These are phyloP conservation scores for Metschnikowia lochheadii DNA, from an alignment of 805 yeast species.

Conservation along the genomic window DNA sequence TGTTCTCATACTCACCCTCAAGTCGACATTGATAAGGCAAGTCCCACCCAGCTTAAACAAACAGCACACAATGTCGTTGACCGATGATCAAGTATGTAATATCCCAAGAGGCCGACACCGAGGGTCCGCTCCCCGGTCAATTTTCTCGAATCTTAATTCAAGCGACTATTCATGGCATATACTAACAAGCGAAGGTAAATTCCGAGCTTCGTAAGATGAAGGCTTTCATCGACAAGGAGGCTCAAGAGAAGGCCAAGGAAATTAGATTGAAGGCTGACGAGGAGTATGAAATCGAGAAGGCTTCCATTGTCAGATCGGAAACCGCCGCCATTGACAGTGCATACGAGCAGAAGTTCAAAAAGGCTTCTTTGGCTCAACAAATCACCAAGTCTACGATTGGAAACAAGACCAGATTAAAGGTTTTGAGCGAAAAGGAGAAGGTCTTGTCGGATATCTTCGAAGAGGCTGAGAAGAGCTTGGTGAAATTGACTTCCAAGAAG, in stretches of 20 bases:
- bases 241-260: constrained; percentile 97
- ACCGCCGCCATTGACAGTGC: constrained; percentile 79
- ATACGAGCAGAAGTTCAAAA: constrained; percentile 80
- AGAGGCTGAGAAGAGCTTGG: constrained; percentile 61
- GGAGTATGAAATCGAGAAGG: constrained; percentile 97
- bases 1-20: constrained; percentile 16
- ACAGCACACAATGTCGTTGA: constrained; percentile 24
- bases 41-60: constrained; percentile 6
- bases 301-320: constrained; percentile 89
- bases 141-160: background rate
- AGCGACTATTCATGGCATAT: background rate
- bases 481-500: constrained; percentile 51
- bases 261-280: constrained; percentile 94
- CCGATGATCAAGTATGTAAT: constrained; percentile 29
- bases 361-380: constrained; percentile 89
- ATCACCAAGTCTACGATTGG: constrained; percentile 92
- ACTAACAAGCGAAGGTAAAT: constrained; percentile 56
- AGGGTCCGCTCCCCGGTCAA: background rate
- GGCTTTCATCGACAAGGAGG: constrained; percentile 97
- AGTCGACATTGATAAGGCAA: constrained; percentile 20
- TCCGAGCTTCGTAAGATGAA: constrained; percentile 97
- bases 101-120: background rate
- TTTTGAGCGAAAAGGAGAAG: constrained; percentile 76
- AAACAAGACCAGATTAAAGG: constrained; percentile 90
- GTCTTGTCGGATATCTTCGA: constrained; percentile 72